Base-by-base conservation (phyloP, 2,329 filamentous ascomycete species). In the Colletotrichum gloeosporioides region DNA sequence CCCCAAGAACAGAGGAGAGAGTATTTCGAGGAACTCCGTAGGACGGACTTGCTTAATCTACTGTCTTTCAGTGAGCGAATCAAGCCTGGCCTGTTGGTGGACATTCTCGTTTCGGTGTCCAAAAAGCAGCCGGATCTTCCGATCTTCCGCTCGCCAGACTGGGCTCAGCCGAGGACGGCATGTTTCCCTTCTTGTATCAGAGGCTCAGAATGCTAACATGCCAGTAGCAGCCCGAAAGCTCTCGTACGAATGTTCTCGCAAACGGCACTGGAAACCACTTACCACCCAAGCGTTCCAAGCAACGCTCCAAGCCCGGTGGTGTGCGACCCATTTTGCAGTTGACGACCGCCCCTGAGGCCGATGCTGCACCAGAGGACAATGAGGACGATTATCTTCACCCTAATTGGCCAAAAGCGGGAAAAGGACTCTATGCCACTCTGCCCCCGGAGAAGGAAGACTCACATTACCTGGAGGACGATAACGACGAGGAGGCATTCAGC, bases 401-500 rank as follows among this genome's bases (percentile, higher is more conserved):
- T 39, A 85, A 84, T 16, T 88, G 87, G 87, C 83, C 83, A 13
- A 84, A 82, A 73, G 82, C 86, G 6, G 85, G 84, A 4, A 78
- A 84, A 63, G 87, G 87, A 0, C 68, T 87, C 76, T 88, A 88
- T 76, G 82, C 85, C 5, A 82, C 82, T 29, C 75, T 88, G 12
- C 78, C 79, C 13, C 82, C 83, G 0, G 87, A 88, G 76, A 82
- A 80, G 9, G 81, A 86, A 32, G 86, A 88, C 70, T 77, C 80
- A n/a, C 67, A 69, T 7, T 81, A 85, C 32, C 78, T 88, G 22
- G 73, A 81, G 32, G 86, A 87, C 63, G 82, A 84, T 6, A 84
- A 87, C 27, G 86, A 87, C 49, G 85, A 86, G 64, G 85, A 87
- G 64, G 82, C 86, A 0, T 88, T 88, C 64, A 87, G 86, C 59